A percentile compares a stretch with the other conserved stretches of the same genome.
Conservation (phyloP, 2,329 filamentous ascomycete species). For the Pseudogymnoascus sp. region DNA sequence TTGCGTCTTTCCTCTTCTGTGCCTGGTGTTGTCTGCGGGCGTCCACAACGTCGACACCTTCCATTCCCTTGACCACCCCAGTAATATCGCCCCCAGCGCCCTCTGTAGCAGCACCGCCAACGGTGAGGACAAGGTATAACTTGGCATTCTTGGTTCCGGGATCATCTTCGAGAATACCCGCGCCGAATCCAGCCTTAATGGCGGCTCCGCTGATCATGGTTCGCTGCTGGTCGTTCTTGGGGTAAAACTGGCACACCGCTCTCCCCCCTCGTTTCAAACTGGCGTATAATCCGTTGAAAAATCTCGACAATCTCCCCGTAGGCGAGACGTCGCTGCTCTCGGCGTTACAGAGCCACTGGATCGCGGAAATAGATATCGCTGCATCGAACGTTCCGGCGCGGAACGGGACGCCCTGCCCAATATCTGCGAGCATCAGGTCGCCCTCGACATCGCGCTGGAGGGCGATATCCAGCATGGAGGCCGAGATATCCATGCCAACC, state of each 20-base stretch:
- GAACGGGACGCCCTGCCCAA: slow-evolving; percentile 92
- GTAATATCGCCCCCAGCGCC: slow-evolving; percentile 71
- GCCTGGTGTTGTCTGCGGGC: slow-evolving; percentile 45
- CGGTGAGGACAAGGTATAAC: slow-evolving; percentile 89
- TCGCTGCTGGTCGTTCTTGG: slow-evolving; percentile 86
- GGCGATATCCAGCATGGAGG: slow-evolving; percentile 94
- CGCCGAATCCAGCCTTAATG: slow-evolving; percentile 89
- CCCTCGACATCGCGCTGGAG: slow-evolving; percentile 87
- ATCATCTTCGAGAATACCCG: slow-evolving; percentile 90
- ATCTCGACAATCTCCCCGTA: slow-evolving; percentile 67
- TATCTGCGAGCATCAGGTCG: slow-evolving; percentile 88
- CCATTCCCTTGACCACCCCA: slow-evolving; percentile 80
- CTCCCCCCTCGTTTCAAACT: slow-evolving; percentile 73
- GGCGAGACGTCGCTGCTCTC: slow-evolving; percentile 80
- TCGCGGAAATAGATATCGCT: slow-evolving; percentile 85
- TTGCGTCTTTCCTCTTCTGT: slow-evolving; percentile 44
- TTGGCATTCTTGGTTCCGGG: slow-evolving; percentile 94
- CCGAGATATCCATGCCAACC: slow-evolving; percentile 94
- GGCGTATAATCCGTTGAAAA: slow-evolving; percentile 90
- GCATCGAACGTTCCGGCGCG: slow-evolving; percentile 88
- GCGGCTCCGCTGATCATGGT: slow-evolving; percentile 88
- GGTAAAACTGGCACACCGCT: slow-evolving; percentile 96
- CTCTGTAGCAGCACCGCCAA: slow-evolving; percentile 53
- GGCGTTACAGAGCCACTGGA: slow-evolving; percentile 98
- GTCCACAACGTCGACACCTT: slow-evolving; percentile 76